These are phyloP conservation scores for Cyclaneusma minus DNA, from an alignment of 2,329 filamentous ascomycete species.

Conservation along the genomic window DNA sequence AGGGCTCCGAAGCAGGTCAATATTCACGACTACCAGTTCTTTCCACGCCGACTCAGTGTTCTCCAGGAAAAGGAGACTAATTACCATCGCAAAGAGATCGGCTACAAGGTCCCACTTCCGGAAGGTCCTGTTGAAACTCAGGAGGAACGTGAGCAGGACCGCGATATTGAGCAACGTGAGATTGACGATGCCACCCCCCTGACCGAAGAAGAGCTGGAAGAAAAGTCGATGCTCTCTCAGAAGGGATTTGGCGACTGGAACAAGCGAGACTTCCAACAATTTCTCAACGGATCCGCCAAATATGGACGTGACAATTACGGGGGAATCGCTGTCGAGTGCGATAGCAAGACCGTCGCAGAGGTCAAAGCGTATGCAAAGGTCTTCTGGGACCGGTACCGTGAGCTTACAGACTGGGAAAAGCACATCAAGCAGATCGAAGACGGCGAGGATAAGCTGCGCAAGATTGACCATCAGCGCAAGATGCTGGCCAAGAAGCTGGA, in stretches of 20 bases:
- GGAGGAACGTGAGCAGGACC: constrained; percentile 73
- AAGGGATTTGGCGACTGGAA: constrained; percentile 94
- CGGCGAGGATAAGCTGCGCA: constrained; percentile 77
- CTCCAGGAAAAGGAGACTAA: constrained; percentile 95
- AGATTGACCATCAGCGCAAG: constrained; percentile 83
- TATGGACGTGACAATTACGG: constrained; percentile 79
- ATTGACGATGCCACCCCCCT: constrained; percentile 84
- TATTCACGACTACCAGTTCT: constrained; percentile 96
- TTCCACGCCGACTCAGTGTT: constrained; percentile 67
- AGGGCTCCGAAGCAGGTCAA: constrained; percentile 82
- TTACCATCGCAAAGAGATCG: constrained; percentile 89
- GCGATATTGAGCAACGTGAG: constrained; percentile 73
- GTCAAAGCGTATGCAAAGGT: constrained; percentile 85
- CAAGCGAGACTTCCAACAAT: constrained; percentile 93
- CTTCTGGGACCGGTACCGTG: constrained; percentile 90
- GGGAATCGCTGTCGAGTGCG: constrained; percentile 75
- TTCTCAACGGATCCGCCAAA: constrained; percentile 87
- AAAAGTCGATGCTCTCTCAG: constrained; percentile 68
- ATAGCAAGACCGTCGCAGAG: constrained; percentile 74
- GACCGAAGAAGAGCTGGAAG: constrained; percentile 75
- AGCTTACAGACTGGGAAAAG: constrained; percentile 80
- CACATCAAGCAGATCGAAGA: constrained; percentile 81
- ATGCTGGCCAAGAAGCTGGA: constrained; percentile 90
- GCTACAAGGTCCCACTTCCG: constrained; percentile 79
- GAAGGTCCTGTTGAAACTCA: constrained; percentile 82